Base-by-base conservation (phyloP, 2,329 filamentous ascomycete genomes). In the Paraphaeosphaeria sporulosa region DNA sequence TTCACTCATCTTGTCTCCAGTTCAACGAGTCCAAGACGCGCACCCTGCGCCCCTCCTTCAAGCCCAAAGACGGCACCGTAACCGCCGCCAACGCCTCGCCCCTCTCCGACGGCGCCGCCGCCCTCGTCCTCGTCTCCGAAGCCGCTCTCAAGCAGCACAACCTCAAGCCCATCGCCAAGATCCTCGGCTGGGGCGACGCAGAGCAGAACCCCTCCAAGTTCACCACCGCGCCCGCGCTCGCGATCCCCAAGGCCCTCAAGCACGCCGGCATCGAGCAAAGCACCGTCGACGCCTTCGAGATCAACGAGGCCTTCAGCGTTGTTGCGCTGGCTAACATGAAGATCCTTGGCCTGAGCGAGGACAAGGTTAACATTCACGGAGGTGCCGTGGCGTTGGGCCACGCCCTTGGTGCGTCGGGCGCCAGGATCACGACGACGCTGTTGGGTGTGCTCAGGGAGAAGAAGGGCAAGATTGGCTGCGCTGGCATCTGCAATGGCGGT, bases 251-350 rank as follows among this genome's bases (percentile, higher is more conserved):
- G 86, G 95, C 95, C 60, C 87, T 99, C 75, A 93, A 94, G 86
- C 94, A 99, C 81, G 95, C 95, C 63, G 91, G 92, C 64, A 82
- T 99, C 64, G 86, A 88, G 59, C 86, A 89, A 69, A 87, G 90
- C 65, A 85, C 92, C 61, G 86, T 99, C 60, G 94, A 98, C 74
- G 95, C 89, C 71, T 99, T 95, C 80, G 95, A 99, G 85, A 97
- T 99, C 85, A 99, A 99, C 85, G 95, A 99, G 85, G 95, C 95
- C 44, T 99, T 99, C 85, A 95, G 92, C 64, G 95, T 97, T 52
- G 95, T 99, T 65, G 93, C 95, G 42, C 86, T 99, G 55, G 94
- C 95, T 68, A 99, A 99, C 85, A 89, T 97, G 83, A 97, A 99
- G 87, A 80, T 98, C 57, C 88, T 99, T 43, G 86, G 85, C 63